Evolutionary conservation across 257 asterid species (phyloP), one percentile per base, ranked within the genome.

Genomic region (Jacaranda copaia): DNA sequence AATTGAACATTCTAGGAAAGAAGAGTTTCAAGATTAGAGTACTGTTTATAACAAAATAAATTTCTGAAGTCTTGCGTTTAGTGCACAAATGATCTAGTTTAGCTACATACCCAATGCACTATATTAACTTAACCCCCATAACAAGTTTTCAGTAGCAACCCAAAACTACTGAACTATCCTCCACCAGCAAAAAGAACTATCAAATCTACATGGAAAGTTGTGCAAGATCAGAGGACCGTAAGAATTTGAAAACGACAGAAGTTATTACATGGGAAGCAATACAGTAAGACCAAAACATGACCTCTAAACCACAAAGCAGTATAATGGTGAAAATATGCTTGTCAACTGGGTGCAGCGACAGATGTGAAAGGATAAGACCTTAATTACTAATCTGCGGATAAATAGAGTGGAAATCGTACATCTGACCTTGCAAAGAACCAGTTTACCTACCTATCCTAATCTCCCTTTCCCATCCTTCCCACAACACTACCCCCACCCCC

Each of bases 51-150:
- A 12, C 2, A 15, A 32, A 4, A 25, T 11, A 60, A 60, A 11
- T 60, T 60, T 60, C 43, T 40, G 73, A 65, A 5, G 38, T 57
- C 43, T 69, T 13, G 57, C 76, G 48, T 59, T 77, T 59, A 59
- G n/a, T 36, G 42, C 51, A 46, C 36, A 38, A 61, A 49, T 12
- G 6, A 51, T 69, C 73, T 60, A 35, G 65, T 16, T 39, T 19
- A 38, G 56, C 71, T 48, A 62, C 48, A 13, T 14, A 38, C 15
- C 3, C 13, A 15, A 10, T 7, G 7, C n/a, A 52, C 58, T 52
- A n/a, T n/a, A n/a, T n/a, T n/a, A 20, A 0, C 3, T 67, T 57
- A 58, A 67, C 69, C 8, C 48, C 25, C 13, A 25, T 4, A n/a
- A 11, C 20, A 20, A 5, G 11, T 8, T 75, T 52, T 53, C 67